Evolutionary conservation across 2,329 filamentous ascomycete species (phyloP), one percentile per base, ranked within the genome.

Genomic region (Fusarium nelsonii): DNA sequence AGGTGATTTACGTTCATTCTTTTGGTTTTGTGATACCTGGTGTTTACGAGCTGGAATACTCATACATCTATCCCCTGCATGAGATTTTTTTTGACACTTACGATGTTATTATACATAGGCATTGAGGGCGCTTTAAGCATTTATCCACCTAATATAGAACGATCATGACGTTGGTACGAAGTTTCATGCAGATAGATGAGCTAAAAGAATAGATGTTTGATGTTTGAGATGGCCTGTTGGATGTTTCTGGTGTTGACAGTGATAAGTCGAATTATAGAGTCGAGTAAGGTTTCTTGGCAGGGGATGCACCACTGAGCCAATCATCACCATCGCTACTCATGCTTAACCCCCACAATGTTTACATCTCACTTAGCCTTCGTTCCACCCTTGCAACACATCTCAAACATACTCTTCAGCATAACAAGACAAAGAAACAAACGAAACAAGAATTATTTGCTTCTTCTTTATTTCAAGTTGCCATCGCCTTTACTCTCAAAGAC

Each of bases 141-240:
- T 68, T 53, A 36, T 39, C 20, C 26, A 36, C 15, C n/a, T 51
- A 40, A 40, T 44, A 32, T 52, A 66, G 37, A 34, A 55, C 40
- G 52, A 58, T 28, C 18, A 16, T 44, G 23, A 64, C 55, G 39
- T 59, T 46, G 58, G 56, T 70, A 70, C 18, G 46, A 60, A 51
- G 34, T 60, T 53, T 60, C 49, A 60, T 39, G 58, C 59, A 70
- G 36, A 50, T 70, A 70, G 63, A 70, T 20, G 67, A 70, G 39
- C 16, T 44, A 45, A 60, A 59, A 64, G 50, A 56, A 41, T 45
- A 30, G n/a, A 54, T 28, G 26, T 65, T 56, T 32, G 26, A 37
- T 16, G 23, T 20, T 37, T 50, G 44, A 40, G 9, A 46, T 46
- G 20, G 3, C n/a, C 26, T 50, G 14, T 32, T 18, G 28, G 34